phyloP scores from a whole-genome alignment of 2,329 filamentous ascomycete genomes.

The Penicillium sp. region DNA sequence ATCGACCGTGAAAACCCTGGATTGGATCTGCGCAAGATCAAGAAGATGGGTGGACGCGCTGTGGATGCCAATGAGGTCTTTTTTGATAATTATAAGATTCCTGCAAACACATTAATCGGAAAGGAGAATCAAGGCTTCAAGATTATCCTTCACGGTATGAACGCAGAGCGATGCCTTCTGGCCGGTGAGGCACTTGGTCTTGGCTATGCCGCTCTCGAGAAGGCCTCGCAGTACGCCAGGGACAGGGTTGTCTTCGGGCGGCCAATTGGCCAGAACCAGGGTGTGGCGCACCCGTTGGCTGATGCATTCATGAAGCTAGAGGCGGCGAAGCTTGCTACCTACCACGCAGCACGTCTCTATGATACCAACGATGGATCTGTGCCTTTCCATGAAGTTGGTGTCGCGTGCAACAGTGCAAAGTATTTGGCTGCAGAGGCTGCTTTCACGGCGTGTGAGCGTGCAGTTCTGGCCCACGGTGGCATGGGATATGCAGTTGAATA shows the following conservation, averaged over 20 bases:
- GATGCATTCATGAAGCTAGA: slow-evolving; percentile 61
- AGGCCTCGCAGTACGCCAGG: slow-evolving; percentile 62
- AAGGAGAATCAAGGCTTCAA: slow-evolving; percentile 74
- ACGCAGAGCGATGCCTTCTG: slow-evolving; percentile 71
- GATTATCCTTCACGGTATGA: slow-evolving; percentile 76
- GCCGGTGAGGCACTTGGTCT: slow-evolving; percentile 78
- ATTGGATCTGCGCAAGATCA: slow-evolving; percentile 68
- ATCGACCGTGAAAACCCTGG: slow-evolving; percentile 61
- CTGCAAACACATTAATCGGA: slow-evolving; percentile 64
- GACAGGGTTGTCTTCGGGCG: slow-evolving; percentile 62
- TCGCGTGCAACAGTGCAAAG: slow-evolving; percentile 68
- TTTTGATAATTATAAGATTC: slow-evolving; percentile 73
- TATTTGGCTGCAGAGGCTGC: slow-evolving; percentile 62
- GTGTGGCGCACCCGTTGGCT: slow-evolving; percentile 58
- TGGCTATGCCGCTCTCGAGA: slow-evolving; percentile 67
- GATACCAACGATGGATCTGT: slow-evolving; percentile 54
- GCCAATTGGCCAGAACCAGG: slow-evolving; percentile 60
- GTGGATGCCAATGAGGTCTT: slow-evolving; percentile 87
- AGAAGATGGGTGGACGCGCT: slow-evolving; percentile 80
- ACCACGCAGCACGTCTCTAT: slow-evolving; percentile 59
- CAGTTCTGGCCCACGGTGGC: slow-evolving; percentile 57
- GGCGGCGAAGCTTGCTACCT: slow-evolving; percentile 60
- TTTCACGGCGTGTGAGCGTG: slow-evolving; percentile 59
- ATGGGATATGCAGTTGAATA: slow-evolving; percentile 65
- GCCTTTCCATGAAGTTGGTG: slow-evolving; percentile 57